Base-by-base conservation (phyloP, 441 rosid species). In the Adansonia grandidieri region DNA sequence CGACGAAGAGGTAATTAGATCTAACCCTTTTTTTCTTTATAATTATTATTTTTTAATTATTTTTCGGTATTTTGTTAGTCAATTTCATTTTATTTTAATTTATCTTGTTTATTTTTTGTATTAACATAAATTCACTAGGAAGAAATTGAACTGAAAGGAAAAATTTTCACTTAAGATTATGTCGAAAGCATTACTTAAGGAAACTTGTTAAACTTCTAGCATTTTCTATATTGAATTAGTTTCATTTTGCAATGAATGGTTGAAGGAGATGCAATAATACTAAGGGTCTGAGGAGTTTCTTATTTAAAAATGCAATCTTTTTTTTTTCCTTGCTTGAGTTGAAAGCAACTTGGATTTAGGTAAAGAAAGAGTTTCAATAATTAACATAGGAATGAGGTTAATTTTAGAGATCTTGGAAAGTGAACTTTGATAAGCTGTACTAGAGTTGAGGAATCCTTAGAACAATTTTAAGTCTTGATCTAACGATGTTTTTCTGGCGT, bases 1-100 rank as follows among this genome's bases (percentile, higher is more conserved):
- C 94, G 97, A 94, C 83, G 97, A 89, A 81, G 99, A 93, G 97
- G 99, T 96, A 80, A 79, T 0, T 13, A 4, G 19, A 8, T 22
- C 14, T 20, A 19, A 13, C 1, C 45, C 28, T 10, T 58, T 53
- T 58, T 3, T 9, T 14, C 42, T 13, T 40, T 50, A 19, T 20
- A 13, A 37, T 4, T 14, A 28, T 11, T 54, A n/a, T n/a, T n/a
- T 53, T 53, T 8, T 19, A 17, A 58, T 3, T 14, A 28, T 11
- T 54, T 53, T 53, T 8, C 9, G 10, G 60, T 53, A 22, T 2
- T 5, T 64, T 45, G 20, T 32, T 74, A 48, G 15, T 45, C 14
- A 2, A 9, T 15, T 47, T 42, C 4, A 8, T 28, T 69, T 7
- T 28, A 28, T 14, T 19, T 51, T 15, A 3, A 20, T 4, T 47